Percentiles rank a stretch among this genome's conserved stretches.
Evolutionary conservation across 345 rosid species (phyloP).

Genomic region (Heritiera fomes): DNA sequence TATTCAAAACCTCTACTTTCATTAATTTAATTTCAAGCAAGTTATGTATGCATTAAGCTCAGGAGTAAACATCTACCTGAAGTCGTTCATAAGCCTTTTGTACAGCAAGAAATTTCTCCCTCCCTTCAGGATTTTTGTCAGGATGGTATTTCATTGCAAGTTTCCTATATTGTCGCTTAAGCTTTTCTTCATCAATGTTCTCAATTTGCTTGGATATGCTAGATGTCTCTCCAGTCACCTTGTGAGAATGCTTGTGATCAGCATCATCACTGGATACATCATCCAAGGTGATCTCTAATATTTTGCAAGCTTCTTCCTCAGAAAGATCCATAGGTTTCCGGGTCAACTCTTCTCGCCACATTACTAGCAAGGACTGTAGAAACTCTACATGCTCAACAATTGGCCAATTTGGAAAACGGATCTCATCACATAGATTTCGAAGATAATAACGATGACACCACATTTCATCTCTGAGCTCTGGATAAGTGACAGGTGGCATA

Average conservation of each 20-base stretch:
- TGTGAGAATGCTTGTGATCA: slow-evolving; percentile 38
- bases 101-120: slow-evolving; percentile 96
- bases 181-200: slow-evolving; percentile 98
- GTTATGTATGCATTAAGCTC: slow-evolving; percentile 17
- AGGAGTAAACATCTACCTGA: slow-evolving; percentile 57
- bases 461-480: slow-evolving; percentile 99
- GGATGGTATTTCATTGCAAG: slow-evolving; percentile 99
- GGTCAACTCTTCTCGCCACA: slow-evolving; percentile 99
- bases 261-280: slow-evolving; percentile 65
- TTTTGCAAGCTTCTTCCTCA: slow-evolving; percentile 96
- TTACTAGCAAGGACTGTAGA: slow-evolving; percentile 87
- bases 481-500: slow-evolving; percentile 98
- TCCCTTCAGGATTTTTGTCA: slow-evolving; percentile 98
- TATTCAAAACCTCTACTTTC: background rate
- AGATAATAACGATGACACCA: slow-evolving; percentile 99
- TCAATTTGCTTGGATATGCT: slow-evolving; percentile 84
- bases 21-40: slow-evolving; percentile 3
- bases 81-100: slow-evolving; percentile 98
- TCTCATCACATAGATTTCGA: slow-evolving; percentile 89
- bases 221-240: slow-evolving; percentile 51
- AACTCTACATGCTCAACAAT: slow-evolving; percentile 99
- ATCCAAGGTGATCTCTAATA: slow-evolving; percentile 83
- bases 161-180: slow-evolving; percentile 98
- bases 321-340: slow-evolving; percentile 98
- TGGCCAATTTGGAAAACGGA: slow-evolving; percentile 94